Evolutionary conservation across 2,329 filamentous ascomycete genomes (phyloP).

Genomic region (Ophiocordyceps australis): DNA sequence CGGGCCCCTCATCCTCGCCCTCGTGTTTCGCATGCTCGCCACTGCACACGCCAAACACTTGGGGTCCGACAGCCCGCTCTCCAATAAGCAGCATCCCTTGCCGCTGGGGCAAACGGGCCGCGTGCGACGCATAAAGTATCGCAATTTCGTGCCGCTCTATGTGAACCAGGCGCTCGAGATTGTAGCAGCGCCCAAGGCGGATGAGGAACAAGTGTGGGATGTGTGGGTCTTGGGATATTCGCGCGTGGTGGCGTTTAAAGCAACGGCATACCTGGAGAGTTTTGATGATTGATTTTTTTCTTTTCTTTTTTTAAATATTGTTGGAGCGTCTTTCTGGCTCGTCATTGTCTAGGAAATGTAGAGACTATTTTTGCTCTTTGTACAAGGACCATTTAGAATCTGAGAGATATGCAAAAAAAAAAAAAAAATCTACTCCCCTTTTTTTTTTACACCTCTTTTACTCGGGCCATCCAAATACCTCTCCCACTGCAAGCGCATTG

Average conservation of each 20-base stretch:
- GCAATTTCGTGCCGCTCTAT: slow-evolving; percentile 68
- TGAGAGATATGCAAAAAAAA: too few relatives aligned
- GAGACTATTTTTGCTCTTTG: too few relatives aligned
- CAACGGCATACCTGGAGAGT: slow-evolving; percentile 18
- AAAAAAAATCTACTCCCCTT: too few relatives aligned
- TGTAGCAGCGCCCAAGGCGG: slow-evolving; percentile 42
- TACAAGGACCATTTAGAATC: too few relatives aligned
- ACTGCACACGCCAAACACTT: too few relatives aligned
- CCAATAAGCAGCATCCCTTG: too few relatives aligned
- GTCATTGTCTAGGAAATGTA: too few relatives aligned
- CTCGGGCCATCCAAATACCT: slow-evolving; percentile 72
- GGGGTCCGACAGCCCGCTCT: too few relatives aligned
- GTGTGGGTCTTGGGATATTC: slow-evolving; percentile 46
- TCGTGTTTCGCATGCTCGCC: slow-evolving; percentile 59
- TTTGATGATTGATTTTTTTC: too few relatives aligned
- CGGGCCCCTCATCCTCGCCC: slow-evolving; percentile 61
- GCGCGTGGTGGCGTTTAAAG: slow-evolving; percentile 47
- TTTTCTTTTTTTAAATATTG: too few relatives aligned
- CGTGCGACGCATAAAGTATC: slow-evolving; percentile 50
- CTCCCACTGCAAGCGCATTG: slow-evolving; percentile 61
- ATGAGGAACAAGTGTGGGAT: slow-evolving; percentile 28
- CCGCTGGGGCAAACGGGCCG: slow-evolving; percentile 1
- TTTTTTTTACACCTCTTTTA: too few relatives aligned
- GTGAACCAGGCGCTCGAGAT: slow-evolving; percentile 53
- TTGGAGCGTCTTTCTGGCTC: too few relatives aligned